Conservation (phyloP, 2,329 filamentous ascomycete genomes). For the Helotiales sp. region DNA sequence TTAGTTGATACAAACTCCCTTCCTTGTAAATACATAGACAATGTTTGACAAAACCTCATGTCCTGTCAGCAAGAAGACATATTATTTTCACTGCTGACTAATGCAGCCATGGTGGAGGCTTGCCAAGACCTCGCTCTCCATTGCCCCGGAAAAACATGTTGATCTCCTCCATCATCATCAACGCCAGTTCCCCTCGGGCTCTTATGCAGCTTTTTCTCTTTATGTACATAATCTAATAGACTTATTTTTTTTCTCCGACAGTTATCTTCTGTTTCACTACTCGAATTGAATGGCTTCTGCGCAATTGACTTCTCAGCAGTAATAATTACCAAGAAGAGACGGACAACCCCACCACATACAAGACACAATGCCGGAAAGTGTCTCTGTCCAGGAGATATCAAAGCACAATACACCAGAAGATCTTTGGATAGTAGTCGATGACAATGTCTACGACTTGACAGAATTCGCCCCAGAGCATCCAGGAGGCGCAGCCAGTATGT, state of each 20-base stretch:
- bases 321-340: neutral
- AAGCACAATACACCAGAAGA: slow-evolving; percentile 54
- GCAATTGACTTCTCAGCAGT: slow-evolving; percentile 12
- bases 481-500: slow-evolving; percentile 59
- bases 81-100: too few relatives aligned
- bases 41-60: too few relatives aligned
- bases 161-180: neutral
- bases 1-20: too few relatives aligned
- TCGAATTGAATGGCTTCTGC: neutral
- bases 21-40: too few relatives aligned
- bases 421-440: slow-evolving; percentile 72
- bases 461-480: slow-evolving; percentile 69
- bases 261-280: neutral
- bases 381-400: slow-evolving; percentile 52
- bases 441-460: slow-evolving; percentile 70
- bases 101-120: neutral
- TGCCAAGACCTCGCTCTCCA: slow-evolving; percentile 13
- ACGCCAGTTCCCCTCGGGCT: neutral
- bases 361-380: slow-evolving; percentile 30
- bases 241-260: neutral
- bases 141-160: slow-evolving; percentile 11
- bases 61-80: too few relatives aligned
- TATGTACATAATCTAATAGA: slow-evolving; percentile 24
- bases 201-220: neutral
- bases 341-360: neutral